Percentiles rank a stretch among this genome's conserved stretches.
These are phyloP conservation scores for Alternaria sp. DNA, from an alignment of 2,329 filamentous ascomycete species.

Conservation along the genomic window DNA sequence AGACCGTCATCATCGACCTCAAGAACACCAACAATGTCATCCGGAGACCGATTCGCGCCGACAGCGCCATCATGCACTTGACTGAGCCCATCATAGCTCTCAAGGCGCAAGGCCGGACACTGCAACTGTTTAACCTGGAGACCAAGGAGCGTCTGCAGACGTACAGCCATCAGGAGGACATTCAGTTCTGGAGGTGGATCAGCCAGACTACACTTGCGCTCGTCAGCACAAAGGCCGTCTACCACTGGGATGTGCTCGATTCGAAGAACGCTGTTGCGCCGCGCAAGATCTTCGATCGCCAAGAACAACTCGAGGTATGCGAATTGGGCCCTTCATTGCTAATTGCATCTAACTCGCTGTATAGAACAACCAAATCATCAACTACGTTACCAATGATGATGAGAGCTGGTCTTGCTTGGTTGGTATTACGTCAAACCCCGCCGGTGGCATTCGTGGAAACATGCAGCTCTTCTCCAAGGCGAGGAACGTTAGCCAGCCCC, in stretches of 20 bases:
- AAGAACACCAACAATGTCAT: conserved; percentile 98
- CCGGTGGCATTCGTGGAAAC: conserved; percentile 90
- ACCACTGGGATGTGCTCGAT: conserved; percentile 98
- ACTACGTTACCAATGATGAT: conserved; percentile 94
- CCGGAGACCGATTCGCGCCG: conserved; percentile 94
- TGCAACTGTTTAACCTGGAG: conserved; percentile 96
- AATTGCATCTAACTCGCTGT: conserved; percentile 19
- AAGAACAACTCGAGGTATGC: conserved; percentile 84
- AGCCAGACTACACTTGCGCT: conserved; percentile 87
- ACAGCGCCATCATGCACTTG: conserved; percentile 99
- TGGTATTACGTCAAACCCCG: conserved; percentile 91
- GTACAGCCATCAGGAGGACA: conserved; percentile 93
- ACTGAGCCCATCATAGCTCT: conserved; percentile 93
- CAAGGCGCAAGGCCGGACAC: conserved; percentile 89
- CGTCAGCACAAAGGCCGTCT: conserved; percentile 89
- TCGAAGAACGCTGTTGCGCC: conserved; percentile 74
- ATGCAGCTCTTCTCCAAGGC: conserved; percentile 98
- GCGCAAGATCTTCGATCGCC: conserved; percentile 93
- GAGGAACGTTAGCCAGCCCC: conserved; percentile 94
- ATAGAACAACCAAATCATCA: conserved; percentile 98
- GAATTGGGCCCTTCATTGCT: conserved; percentile 9
- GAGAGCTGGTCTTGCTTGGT: conserved; percentile 99
- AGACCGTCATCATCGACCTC: conserved; percentile 97
- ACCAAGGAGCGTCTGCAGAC: conserved; percentile 97
- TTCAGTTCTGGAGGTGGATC: conserved; percentile 99